These are phyloP conservation scores for Nematodospora valgi DNA, from an alignment of 805 yeast genomes.

Conservation along the genomic window DNA sequence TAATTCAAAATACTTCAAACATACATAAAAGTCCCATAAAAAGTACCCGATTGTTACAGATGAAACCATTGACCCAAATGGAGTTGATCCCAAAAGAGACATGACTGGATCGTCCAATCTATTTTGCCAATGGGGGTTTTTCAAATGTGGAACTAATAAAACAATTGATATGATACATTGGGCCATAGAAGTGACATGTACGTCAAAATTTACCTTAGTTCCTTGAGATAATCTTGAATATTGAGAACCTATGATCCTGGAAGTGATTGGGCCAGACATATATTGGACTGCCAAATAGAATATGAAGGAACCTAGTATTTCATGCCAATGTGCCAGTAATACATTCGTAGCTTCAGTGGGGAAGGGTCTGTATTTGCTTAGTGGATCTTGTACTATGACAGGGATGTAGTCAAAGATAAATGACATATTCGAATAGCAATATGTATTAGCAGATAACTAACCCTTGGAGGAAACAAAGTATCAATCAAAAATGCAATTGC, in stretches of 20 bases:
- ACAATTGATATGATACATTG: conserved; percentile 69
- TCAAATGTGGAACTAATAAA: conserved; percentile 61
- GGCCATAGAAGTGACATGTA: conserved; percentile 84
- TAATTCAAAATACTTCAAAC: conserved; percentile 55
- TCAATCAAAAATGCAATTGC: too few species aligned
- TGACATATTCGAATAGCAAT: too few species aligned
- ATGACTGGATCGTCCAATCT: conserved; percentile 37
- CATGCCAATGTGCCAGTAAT: conserved; percentile 68
- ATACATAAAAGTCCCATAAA: conserved; percentile 81
- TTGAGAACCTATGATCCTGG: conserved; percentile 45
- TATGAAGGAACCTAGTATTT: conserved; percentile 54
- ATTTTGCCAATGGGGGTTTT: conserved; percentile 45
- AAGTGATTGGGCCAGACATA: conserved; percentile 51
- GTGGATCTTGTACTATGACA: conserved; percentile 36
- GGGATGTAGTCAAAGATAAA: too few species aligned
- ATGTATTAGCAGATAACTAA: too few species aligned
- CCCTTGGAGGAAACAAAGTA: too few species aligned
- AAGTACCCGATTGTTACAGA: conserved; percentile 83
- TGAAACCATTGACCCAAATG: conserved; percentile 71
- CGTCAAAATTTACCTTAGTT: conserved; percentile 72
- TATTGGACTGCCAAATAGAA: conserved; percentile 58
- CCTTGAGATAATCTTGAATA: conserved; percentile 49
- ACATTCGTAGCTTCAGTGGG: conserved; percentile 42
- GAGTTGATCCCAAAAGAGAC: conserved; percentile 61
- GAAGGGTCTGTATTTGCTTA: conserved; percentile 43